phyloP scores from a whole-genome alignment of 2,329 filamentous ascomycete species.

The Akanthomyces uredinophilus region DNA sequence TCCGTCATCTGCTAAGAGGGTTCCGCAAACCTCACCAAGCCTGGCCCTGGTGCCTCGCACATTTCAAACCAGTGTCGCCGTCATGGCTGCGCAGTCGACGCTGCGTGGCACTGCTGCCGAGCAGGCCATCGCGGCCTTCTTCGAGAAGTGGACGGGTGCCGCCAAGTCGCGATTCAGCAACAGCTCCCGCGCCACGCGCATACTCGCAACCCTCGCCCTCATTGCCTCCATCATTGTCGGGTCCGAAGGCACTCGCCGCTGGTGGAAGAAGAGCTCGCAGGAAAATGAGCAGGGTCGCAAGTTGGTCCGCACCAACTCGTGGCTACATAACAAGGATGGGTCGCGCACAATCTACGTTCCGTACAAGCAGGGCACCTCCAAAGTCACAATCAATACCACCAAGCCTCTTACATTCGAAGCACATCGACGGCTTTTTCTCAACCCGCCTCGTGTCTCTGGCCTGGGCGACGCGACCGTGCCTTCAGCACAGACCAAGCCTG shows the following conservation, averaged over 20 bases:
- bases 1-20: conserved; percentile 4
- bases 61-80: conserved; percentile 7
- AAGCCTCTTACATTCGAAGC: conserved; percentile 95
- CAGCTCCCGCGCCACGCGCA: conserved; percentile 65
- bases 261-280: conserved; percentile 66
- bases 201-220: conserved; percentile 72
- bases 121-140: conserved; percentile 60
- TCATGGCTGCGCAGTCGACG: conserved; percentile 85
- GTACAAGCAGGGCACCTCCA: conserved; percentile 80
- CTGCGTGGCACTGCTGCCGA: conserved; percentile 61
- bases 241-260: conserved; percentile 71
- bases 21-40: neutral
- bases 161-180: conserved; percentile 51
- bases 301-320: conserved; percentile 85
- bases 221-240: conserved; percentile 72
- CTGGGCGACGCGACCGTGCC: conserved; percentile 72
- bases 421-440: conserved; percentile 86
- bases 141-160: conserved; percentile 53
- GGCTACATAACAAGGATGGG: conserved; percentile 88
- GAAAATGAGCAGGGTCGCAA: conserved; percentile 80
- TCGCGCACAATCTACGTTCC: conserved; percentile 93
- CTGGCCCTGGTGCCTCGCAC: neutral
- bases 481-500: conserved; percentile 84
- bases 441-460: conserved; percentile 78
- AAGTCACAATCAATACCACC: conserved; percentile 85